These are phyloP conservation scores for Cercospora zeae-maydis DNA, from an alignment of 2,329 filamentous ascomycete species.

Conservation along the genomic window DNA sequence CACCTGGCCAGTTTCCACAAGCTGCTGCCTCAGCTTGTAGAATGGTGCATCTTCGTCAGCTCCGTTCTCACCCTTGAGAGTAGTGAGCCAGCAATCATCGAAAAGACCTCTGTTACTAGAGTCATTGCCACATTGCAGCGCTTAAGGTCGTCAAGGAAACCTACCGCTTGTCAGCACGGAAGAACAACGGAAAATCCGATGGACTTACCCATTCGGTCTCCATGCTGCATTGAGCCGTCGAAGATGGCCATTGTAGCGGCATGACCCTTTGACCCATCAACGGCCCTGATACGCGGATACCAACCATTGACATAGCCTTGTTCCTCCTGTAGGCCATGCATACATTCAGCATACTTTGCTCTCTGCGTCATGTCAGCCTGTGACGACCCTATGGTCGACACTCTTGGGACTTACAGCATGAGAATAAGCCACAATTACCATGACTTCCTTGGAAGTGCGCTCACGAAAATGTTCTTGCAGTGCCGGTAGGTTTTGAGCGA, in stretches of 20 bases:
- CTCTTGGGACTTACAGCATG: slow-evolving; percentile 15
- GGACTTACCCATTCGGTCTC: not conserved
- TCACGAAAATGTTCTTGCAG: slow-evolving; percentile 16
- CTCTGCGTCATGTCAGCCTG: not conserved
- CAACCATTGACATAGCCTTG: not conserved
- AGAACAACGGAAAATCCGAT: too few relatives aligned
- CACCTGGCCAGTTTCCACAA: not conserved
- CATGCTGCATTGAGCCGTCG: slow-evolving; percentile 13
- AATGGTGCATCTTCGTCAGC: not conserved
- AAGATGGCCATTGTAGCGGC: slow-evolving; percentile 21
- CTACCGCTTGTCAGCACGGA: not conserved
- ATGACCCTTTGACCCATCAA: slow-evolving; percentile 21
- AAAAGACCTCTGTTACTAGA: slow-evolving; percentile 23
- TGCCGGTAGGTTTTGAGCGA: slow-evolving; percentile 15
- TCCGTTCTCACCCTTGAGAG: not conserved
- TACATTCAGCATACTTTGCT: not conserved
- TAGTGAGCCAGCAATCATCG: slow-evolving; percentile 17
- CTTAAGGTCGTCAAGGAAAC: slow-evolving; percentile 18
- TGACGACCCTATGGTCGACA: not conserved
- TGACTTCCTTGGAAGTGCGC: slow-evolving; percentile 15
- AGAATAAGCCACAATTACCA: slow-evolving; percentile 21
- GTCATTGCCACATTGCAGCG: slow-evolving; percentile 27
- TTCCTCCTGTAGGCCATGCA: not conserved
- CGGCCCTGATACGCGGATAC: slow-evolving; percentile 19
- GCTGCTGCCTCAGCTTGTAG: not conserved